Evolutionary conservation across 371 early-diverging fungal species (phyloP), one percentile per base, ranked within the genome.

Genomic region (Syncephalastrum contaminatum): DNA sequence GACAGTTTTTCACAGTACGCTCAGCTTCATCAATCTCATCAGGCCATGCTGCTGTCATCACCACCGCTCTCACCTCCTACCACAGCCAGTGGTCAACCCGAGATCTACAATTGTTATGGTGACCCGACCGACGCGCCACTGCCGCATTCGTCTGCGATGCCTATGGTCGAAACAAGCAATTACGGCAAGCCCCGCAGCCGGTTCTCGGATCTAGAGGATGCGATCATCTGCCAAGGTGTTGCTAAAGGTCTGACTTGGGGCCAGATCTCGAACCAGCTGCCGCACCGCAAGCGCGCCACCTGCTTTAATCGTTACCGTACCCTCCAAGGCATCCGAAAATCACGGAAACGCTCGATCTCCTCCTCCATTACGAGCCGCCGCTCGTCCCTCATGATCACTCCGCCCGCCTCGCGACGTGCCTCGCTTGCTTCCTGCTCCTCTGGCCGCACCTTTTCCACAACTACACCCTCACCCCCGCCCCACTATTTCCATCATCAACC

Each of bases 221-320:
- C 64, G 16, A 62, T 77, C 16, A 77, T 77, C 18, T 69, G 72
- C 45, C 60, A 73, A 53, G 77, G 77, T 43, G 74, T 70, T 39
- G 73, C 74, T 48, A 66, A 68, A 42, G 66, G 72, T 3, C 50
- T 77, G 53, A 73, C 77, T 6, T 77, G 77, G 77, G 69, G 72
- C 5, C 72, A 73, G 54, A 77, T 77, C 47, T 73, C 77, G 2
- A 64, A 56, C 19, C 58, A 66, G 8, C 49, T 77, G 16, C 72
- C 72, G 19, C 72, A 72, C 41, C 72, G 77, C 46, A 77, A 77
- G 51, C 70, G 77, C 16, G 77, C 77, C 8, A 77, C 77, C 8
- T 77, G 77, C 51, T 77, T 72, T 46, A 77, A 77, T 48, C 67
- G 77, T 39, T 77, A 72, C 24, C 55, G 72, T 47, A 77, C 77